Evolutionary conservation across 208 protist genomes (phyloP).

Genomic region (Acanthamoeba royreba): DNA sequence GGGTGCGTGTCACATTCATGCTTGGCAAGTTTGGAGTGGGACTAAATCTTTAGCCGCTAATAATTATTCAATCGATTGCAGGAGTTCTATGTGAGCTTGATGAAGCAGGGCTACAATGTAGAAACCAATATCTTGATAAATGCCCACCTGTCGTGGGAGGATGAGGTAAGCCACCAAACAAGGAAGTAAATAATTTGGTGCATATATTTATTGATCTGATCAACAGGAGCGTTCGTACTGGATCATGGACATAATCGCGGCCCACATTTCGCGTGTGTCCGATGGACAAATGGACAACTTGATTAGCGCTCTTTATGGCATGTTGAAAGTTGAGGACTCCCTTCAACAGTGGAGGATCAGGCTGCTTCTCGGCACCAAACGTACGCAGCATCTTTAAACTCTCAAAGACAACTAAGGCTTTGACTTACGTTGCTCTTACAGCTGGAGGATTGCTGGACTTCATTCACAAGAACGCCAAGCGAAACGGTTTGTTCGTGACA

Average conservation of each 20-base stretch:
- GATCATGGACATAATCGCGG: neutral
- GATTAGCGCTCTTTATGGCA: neutral
- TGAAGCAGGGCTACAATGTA: constrained; percentile 15
- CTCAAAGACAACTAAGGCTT: neutral
- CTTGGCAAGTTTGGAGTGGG: too few species aligned
- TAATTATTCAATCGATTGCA: neutral
- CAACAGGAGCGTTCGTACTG: neutral
- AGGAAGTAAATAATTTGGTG: too few species aligned
- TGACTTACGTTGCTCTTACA: neutral
- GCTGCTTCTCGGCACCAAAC: neutral
- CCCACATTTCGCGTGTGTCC: neutral
- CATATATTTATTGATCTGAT: neutral
- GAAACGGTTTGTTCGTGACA: neutral
- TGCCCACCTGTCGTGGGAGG: neutral
- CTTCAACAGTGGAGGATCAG: neutral
- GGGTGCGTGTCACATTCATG: neutral
- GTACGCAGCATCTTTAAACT: neutral
- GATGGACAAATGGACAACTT: neutral
- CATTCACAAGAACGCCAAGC: neutral
- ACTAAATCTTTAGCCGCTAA: neutral
- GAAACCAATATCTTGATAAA: neutral
- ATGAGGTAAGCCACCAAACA: too few species aligned
- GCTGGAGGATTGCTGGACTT: neutral
- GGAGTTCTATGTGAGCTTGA: neutral
- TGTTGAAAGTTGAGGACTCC: neutral